These are phyloP conservation scores for Tolypocladium inflatum DNA, from an alignment of 2,329 filamentous ascomycete genomes.

Conservation along the genomic window DNA sequence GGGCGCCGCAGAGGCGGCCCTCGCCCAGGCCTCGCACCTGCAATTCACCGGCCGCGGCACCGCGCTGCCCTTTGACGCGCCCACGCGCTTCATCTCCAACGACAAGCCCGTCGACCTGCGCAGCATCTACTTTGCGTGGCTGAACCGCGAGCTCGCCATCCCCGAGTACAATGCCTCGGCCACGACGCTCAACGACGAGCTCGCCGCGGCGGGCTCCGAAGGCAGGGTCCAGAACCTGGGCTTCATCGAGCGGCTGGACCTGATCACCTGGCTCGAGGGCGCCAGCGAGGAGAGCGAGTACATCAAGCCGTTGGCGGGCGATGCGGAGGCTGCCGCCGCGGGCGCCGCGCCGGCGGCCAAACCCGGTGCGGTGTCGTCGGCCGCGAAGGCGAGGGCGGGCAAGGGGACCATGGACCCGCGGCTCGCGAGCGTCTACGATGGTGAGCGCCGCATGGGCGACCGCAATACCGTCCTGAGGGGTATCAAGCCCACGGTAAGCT, in stretches of 20 bases:
- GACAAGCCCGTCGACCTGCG: constrained; percentile 72
- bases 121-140: constrained; percentile 93
- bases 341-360: constrained; percentile 26
- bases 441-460: constrained; percentile 86
- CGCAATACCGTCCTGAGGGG: constrained; percentile 81
- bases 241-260: constrained; percentile 83
- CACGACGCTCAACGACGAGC: constrained; percentile 68
- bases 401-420: constrained; percentile 69
- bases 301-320: constrained; percentile 73
- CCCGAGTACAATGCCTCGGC: constrained; percentile 85
- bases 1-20: constrained; percentile 48
- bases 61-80: constrained; percentile 57
- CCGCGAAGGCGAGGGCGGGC: constrained; percentile 33
- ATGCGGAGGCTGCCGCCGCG: constrained; percentile 34
- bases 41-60: constrained; percentile 58
- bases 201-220: constrained; percentile 49
- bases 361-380: constrained; percentile 28
- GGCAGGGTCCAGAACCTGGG: constrained; percentile 77
- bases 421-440: constrained; percentile 79
- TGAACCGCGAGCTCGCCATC: constrained; percentile 82
- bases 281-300: constrained; percentile 86
- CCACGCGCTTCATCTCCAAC: constrained; percentile 82
- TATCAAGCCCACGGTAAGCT: constrained; percentile 73
- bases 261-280: constrained; percentile 89
- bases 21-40: constrained; percentile 71